phyloP scores from a whole-genome alignment of 208 protist genomes.

The Leishmania turanica region DNA sequence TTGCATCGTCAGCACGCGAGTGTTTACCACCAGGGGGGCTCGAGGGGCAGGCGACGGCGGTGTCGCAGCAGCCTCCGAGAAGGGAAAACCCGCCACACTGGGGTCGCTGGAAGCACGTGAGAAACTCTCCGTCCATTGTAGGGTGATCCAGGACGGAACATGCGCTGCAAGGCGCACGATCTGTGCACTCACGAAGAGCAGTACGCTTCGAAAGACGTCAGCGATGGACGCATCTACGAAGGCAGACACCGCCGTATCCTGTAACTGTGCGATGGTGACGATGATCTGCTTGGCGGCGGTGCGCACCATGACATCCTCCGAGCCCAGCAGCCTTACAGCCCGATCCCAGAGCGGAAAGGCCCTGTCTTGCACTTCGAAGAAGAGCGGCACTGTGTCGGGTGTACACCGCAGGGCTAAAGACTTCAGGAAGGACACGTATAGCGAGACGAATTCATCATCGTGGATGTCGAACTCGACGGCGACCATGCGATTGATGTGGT shows the following conservation, averaged over 20 bases:
- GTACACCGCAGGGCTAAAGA: constrained; percentile 81
- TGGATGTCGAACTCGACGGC: constrained; percentile 69
- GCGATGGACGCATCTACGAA: constrained; percentile 50
- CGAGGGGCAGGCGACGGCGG: background rate
- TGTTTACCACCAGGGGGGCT: background rate
- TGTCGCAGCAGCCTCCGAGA: background rate
- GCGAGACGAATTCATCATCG: constrained; percentile 82
- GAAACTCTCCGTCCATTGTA: background rate
- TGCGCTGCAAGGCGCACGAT: constrained; percentile 39
- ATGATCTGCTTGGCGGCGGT: constrained; percentile 83
- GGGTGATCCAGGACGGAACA: constrained; percentile 27
- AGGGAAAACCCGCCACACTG: background rate
- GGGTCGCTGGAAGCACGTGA: background rate
- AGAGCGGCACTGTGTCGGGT: constrained; percentile 80
- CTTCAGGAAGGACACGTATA: constrained; percentile 88
- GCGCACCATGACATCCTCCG: constrained; percentile 72
- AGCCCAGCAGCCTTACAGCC: constrained; percentile 56
- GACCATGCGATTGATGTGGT: constrained; percentile 89
- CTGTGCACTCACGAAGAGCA: constrained; percentile 34
- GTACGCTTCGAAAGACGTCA: constrained; percentile 48
- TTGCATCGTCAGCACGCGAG: background rate
- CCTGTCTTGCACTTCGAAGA: constrained; percentile 61
- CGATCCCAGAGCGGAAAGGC: constrained; percentile 80
- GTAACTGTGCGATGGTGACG: constrained; percentile 67
- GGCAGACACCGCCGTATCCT: constrained; percentile 40